Percentiles rank a stretch among this genome's conserved stretches.
These are phyloP conservation scores for Cylindricascospora bacillispora DNA, from an alignment of 1,139 yeast species.

Conservation along the genomic window DNA sequence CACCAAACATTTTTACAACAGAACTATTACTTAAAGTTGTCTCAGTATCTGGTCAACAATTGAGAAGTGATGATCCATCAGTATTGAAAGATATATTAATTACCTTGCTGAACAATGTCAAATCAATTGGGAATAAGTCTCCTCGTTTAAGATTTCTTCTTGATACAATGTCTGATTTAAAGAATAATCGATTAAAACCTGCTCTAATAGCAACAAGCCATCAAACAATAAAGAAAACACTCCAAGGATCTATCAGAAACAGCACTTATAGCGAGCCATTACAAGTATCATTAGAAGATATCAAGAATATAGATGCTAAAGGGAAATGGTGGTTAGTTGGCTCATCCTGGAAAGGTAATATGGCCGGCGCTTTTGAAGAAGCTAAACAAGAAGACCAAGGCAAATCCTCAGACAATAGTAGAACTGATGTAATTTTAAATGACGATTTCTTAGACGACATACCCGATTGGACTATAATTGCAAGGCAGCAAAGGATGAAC, in stretches of 20 bases:
- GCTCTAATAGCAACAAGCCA: conserved; percentile 22
- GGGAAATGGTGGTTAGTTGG: conserved; percentile 99
- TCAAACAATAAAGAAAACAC: conserved; percentile 46
- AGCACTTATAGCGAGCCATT: conserved; percentile 55
- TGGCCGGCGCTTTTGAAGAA: conserved; percentile 24
- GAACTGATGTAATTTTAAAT: conserved; percentile 15
- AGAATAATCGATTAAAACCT: conserved; percentile 64
- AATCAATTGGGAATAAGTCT: conserved; percentile 29
- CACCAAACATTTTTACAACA: conserved; percentile 58
- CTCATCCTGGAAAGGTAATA: conserved; percentile 81
- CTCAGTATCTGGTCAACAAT: conserved; percentile 67
- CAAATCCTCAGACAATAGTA: conserved; percentile 23
- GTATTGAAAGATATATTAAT: conserved; percentile 71
- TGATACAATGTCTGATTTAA: conserved; percentile 74
- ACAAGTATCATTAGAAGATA: conserved; percentile 75
- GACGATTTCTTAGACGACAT: conserved; percentile 49
- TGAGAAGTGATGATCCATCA: conserved; percentile 81
- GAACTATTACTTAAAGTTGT: conserved; percentile 65
- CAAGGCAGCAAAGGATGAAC: conserved; percentile 81
- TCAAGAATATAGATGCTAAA: conserved; percentile 54
- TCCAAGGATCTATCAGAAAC: conserved; percentile 33
- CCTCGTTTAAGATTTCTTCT: conserved; percentile 72
- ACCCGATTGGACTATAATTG: conserved; percentile 83
- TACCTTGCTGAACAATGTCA: conserved; percentile 38
- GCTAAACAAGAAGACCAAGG: conserved; percentile 6